phyloP scores from a whole-genome alignment of 1,284 basidiomycete genomes.

The Cryptococcus hybrid region DNA sequence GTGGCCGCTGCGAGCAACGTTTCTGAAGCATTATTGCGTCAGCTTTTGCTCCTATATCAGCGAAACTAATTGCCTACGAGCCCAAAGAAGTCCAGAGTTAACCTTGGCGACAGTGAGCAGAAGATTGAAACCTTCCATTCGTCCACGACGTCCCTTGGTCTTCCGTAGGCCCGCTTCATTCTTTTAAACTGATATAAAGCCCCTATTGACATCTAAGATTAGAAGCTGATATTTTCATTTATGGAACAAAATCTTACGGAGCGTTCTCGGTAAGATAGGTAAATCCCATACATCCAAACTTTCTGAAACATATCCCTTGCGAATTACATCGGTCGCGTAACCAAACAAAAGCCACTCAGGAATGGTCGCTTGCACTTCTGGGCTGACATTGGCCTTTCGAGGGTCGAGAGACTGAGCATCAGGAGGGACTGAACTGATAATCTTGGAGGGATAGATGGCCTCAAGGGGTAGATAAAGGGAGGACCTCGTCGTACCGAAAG shows the following conservation, averaged over 20 bases:
- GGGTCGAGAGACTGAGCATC: constrained; percentile 30
- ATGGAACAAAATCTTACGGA: constrained; percentile 57
- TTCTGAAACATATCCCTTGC: constrained; percentile 68
- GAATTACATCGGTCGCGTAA: constrained; percentile 78
- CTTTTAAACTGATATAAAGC: constrained; percentile 36
- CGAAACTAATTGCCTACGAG: constrained; percentile 26
- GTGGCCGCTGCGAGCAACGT: constrained; percentile 60
- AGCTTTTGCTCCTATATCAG: background rate
- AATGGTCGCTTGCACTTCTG: constrained; percentile 55
- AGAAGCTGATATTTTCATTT: background rate
- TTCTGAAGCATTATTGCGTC: constrained; percentile 44
- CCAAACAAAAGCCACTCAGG: constrained; percentile 69
- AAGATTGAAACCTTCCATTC: constrained; percentile 44
- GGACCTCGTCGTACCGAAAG: constrained; percentile 69
- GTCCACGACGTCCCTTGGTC: constrained; percentile 27
- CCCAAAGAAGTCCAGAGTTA: constrained; percentile 41
- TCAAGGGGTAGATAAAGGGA: constrained; percentile 65
- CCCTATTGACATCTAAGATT: constrained; percentile 15
- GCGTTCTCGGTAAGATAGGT: constrained; percentile 68
- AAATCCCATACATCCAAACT: constrained; percentile 81
- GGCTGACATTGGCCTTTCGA: constrained; percentile 36
- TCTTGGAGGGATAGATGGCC: constrained; percentile 71
- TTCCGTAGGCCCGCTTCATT: constrained; percentile 39
- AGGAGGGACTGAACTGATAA: constrained; percentile 33
- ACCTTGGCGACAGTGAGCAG: constrained; percentile 44